Conservation (phyloP, 2,329 filamentous ascomycete genomes). For the Cyanodermella asteris region DNA sequence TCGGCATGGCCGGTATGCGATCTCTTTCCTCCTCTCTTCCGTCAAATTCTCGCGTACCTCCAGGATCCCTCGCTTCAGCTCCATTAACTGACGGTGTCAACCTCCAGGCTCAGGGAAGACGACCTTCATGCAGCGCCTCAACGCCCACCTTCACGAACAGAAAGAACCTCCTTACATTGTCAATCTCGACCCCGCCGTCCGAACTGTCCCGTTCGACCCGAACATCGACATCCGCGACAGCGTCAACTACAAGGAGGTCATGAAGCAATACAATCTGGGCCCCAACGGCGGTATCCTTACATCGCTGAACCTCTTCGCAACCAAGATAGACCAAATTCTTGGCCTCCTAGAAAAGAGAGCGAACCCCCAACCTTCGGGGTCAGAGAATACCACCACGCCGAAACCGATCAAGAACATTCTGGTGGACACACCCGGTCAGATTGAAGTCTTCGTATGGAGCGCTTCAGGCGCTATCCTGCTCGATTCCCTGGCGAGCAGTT, state of each 20-base stretch:
- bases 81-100: neutral
- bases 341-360: slow-evolving; percentile 75
- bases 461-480: slow-evolving; percentile 86
- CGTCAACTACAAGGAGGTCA: slow-evolving; percentile 98
- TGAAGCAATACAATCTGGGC: slow-evolving; percentile 96
- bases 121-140: slow-evolving; percentile 99
- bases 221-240: slow-evolving; percentile 99
- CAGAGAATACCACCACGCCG: slow-evolving; percentile 24
- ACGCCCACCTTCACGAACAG: slow-evolving; percentile 68
- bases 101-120: slow-evolving; percentile 73
- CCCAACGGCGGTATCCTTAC: slow-evolving; percentile 95
- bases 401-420: slow-evolving; percentile 62
- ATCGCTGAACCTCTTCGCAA: slow-evolving; percentile 86
- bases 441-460: slow-evolving; percentile 97
- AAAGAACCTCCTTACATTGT: slow-evolving; percentile 77
- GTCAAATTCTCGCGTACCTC: neutral
- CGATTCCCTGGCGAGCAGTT: slow-evolving; percentile 76
- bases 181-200: slow-evolving; percentile 88
- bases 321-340: slow-evolving; percentile 92
- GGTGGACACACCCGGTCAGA: slow-evolving; percentile 90
- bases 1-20: slow-evolving; percentile 73
- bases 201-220: slow-evolving; percentile 79
- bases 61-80: slow-evolving; percentile 1
- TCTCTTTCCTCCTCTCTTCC: neutral
- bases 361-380: slow-evolving; percentile 35